phyloP scores from a whole-genome alignment of 768 basidiomycete genomes.

The Suillus occidentalis region DNA sequence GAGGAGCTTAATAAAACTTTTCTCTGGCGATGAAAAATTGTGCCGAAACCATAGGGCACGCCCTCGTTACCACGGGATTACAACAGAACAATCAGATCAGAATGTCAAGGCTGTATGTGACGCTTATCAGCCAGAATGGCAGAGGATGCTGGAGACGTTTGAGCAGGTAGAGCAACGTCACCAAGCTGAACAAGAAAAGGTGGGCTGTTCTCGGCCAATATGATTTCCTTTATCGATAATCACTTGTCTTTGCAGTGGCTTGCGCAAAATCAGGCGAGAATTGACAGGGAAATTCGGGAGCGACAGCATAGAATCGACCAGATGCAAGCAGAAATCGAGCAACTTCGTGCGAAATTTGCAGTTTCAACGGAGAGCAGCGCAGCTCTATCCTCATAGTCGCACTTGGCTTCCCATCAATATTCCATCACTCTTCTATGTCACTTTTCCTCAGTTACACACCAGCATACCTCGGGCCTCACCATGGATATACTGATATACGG shows the following conservation, averaged over 20 bases:
- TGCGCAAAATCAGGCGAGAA: neutral
- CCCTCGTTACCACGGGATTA: neutral
- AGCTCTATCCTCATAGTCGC: neutral
- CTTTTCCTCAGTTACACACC: neutral
- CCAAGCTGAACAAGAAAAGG: neutral
- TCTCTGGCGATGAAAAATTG: neutral
- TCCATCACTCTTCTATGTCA: neutral
- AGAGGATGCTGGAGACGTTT: neutral
- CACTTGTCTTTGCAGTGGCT: neutral
- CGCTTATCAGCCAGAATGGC: neutral
- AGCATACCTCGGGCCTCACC: neutral
- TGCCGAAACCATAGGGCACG: neutral
- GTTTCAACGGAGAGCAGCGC: neutral
- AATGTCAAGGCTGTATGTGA: neutral
- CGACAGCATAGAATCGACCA: neutral
- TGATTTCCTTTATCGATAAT: neutral
- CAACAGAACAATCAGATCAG: neutral
- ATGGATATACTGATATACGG: neutral
- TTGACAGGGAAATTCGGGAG: neutral
- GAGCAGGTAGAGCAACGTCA: neutral
- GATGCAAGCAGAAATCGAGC: neutral
- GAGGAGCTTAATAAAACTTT: neutral
- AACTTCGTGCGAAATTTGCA: neutral
- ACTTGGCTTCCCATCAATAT: neutral
- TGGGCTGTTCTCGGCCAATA: neutral